A percentile compares a stretch with the other conserved stretches of the same genome.
Evolutionary conservation across 164 flowering plant species (phyloP).

Genomic region (Amborella trichopoda): DNA sequence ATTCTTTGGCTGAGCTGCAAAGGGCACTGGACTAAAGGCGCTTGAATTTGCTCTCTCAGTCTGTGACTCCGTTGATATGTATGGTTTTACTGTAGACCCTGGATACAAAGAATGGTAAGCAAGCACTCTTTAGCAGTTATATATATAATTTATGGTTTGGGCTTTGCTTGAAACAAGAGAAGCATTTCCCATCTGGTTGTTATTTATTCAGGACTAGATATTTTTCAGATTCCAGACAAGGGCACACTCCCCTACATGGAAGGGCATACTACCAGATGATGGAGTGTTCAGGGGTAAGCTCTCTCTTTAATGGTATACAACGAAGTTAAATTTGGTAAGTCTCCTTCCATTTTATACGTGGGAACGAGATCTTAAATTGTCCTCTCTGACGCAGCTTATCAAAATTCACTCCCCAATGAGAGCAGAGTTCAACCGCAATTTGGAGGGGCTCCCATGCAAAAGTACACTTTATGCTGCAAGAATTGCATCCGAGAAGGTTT

Average conservation of each 20-base stretch:
- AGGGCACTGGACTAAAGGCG: slow-evolving; percentile 99
- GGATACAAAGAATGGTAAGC: slow-evolving; percentile 92
- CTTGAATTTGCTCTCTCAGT: slow-evolving; percentile 94
- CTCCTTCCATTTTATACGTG: too few relatives aligned
- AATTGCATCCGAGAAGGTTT: slow-evolving; percentile 71
- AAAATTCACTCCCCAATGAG: slow-evolving; percentile 96
- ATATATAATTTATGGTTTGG: too few relatives aligned
- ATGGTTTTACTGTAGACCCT: slow-evolving; percentile 98
- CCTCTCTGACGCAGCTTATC: slow-evolving; percentile 43
- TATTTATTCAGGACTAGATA: slow-evolving; percentile 75
- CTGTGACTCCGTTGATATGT: slow-evolving; percentile 94
- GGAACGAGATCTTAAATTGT: too few relatives aligned
- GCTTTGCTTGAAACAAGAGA: too few relatives aligned
- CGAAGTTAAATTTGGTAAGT: too few relatives aligned
- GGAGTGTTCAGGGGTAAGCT: slow-evolving; percentile 72
- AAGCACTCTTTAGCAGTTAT: not conserved
- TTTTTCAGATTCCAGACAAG: slow-evolving; percentile 90
- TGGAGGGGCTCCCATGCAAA: slow-evolving; percentile 65
- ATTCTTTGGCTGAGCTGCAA: slow-evolving; percentile 95
- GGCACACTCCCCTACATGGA: slow-evolving; percentile 92
- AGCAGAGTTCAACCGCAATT: slow-evolving; percentile 58
- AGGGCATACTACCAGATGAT: slow-evolving; percentile 98
- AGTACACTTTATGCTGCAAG: slow-evolving; percentile 52
- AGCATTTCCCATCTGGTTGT: not conserved
- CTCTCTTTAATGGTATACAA: too few relatives aligned